A percentile compares a stretch with the other conserved stretches of the same genome.
phyloP scores from a whole-genome alignment of 1,284 basidiomycete genomes.

The Amylostereum areolatum region DNA sequence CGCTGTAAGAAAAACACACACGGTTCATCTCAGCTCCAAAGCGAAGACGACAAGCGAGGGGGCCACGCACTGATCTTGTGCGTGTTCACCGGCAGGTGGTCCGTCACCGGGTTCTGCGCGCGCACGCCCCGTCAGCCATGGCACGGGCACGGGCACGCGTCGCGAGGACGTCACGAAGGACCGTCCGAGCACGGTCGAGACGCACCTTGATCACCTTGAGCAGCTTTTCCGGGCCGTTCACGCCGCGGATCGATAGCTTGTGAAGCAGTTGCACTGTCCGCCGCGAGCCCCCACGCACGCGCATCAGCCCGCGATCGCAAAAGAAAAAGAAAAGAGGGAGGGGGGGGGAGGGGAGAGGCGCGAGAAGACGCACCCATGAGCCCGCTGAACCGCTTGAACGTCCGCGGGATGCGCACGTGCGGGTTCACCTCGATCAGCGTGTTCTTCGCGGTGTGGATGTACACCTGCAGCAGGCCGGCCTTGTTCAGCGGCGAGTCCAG shows the following conservation, averaged over 20 bases:
- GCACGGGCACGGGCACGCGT: too few species aligned
- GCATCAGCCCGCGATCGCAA: background rate
- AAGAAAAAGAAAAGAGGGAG: constrained; percentile 2
- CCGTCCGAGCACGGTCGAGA: constrained; percentile 13
- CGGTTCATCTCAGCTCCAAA: constrained; percentile 3
- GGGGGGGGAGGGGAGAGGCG: background rate
- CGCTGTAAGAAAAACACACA: constrained; percentile 39
- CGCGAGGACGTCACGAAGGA: constrained; percentile 5
- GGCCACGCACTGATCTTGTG: constrained; percentile 82
- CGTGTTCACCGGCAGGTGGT: constrained; percentile 94
- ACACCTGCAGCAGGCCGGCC: constrained; percentile 93
- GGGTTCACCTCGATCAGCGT: constrained; percentile 99
- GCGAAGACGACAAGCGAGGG: background rate
- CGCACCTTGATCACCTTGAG: constrained; percentile 91
- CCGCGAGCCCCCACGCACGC: too few species aligned
- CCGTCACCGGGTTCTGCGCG: constrained; percentile 93
- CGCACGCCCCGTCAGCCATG: too few species aligned
- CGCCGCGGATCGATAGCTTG: constrained; percentile 91
- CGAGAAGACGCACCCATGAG: constrained; percentile 96
- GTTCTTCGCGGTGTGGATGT: constrained; percentile 96
- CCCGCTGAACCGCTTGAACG: constrained; percentile 98
- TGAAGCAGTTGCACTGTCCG: constrained; percentile 96
- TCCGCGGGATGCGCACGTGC: constrained; percentile 93
- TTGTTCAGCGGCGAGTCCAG: constrained; percentile 99
- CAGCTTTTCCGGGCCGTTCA: constrained; percentile 95